Base-by-base conservation (phyloP, 805 yeast genomes). In the Scheffersomyces coipomensis region DNA sequence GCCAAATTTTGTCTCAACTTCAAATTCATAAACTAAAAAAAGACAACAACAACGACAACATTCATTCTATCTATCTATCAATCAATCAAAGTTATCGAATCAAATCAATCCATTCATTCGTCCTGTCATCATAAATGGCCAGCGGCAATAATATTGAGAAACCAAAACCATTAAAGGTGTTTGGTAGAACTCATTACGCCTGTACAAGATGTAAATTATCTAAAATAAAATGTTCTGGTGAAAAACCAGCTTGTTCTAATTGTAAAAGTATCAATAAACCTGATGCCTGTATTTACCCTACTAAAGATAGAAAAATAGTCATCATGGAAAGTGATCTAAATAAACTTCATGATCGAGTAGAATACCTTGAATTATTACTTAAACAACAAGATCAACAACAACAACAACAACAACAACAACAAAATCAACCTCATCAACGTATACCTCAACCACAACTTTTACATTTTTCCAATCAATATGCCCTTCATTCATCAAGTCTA, bases 311-410 rank as follows among this genome's bases (percentile, higher is more conserved):
- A 29, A 68, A 68, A 46, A 62, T 68, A 22, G 66, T 68, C 29
- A 64, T 68, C 26, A 67, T 68, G 73, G 72, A 68, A 47, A 58
- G 64, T 38, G 73, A 68, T 23, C 51, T 68, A 45, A 57, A 64
- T 39, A 50, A 54, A 22, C 48, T 68, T 12, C 66, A 65, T 39
- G 64, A 55, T 30, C 49, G 59, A 29, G 58, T 66, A 12, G 53
- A 53, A 30, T 52, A 56, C 34, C 50, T 63, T 35, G 71, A 66
- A 40, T 40, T 30, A 19, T 19, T 32, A 16, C 16, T 37, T 12
- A 42, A 24, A 21, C 35, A 15, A 16, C 39, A 30, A 15, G 8
- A 8, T 9, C 26, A 13, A 12, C 21, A 8, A 12, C 30, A 15
- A 11, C 38, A 12, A 18, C 38, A 21, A 26, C 24, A 19, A 17